Percentiles rank a stretch among this genome's conserved stretches.
Evolutionary conservation across 768 basidiomycete species (phyloP).

Genomic region (Tephrocybe sp.): DNA sequence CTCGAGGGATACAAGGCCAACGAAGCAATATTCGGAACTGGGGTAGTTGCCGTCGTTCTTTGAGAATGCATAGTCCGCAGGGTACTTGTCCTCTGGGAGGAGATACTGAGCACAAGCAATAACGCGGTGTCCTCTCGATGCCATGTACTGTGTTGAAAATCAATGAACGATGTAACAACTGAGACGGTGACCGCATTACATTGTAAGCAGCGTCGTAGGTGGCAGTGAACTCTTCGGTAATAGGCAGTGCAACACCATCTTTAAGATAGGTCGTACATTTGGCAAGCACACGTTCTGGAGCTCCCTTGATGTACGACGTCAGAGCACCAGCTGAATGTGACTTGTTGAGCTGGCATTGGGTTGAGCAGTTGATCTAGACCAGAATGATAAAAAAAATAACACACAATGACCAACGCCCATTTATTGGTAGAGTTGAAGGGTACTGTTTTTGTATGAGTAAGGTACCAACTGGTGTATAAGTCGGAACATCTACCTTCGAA

Average conservation of each 20-base stretch:
- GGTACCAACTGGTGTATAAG: neutral
- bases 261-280: conserved; percentile 63
- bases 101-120: conserved; percentile 70
- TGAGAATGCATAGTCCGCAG: conserved; percentile 48
- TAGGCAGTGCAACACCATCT: conserved; percentile 45
- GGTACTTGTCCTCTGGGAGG: conserved; percentile 49
- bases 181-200: conserved; percentile 32
- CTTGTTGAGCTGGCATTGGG: conserved; percentile 49
- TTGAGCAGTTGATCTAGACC: neutral
- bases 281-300: conserved; percentile 65
- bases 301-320: conserved; percentile 65
- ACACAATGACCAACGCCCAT: conserved; percentile 69
- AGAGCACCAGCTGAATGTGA: conserved; percentile 47
- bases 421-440: conserved; percentile 76
- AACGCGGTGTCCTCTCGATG: conserved; percentile 72
- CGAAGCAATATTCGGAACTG: conserved; percentile 57
- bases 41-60: conserved; percentile 57
- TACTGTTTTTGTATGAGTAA: conserved; percentile 29
- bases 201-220: conserved; percentile 63
- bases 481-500: conserved; percentile 45
- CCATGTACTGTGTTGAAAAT: conserved; percentile 57
- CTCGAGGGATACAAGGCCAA: conserved; percentile 65
- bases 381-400: conserved; percentile 20
- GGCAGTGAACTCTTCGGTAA: conserved; percentile 54
- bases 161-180: neutral